Evolutionary conservation across 2,329 filamentous ascomycete genomes (phyloP).

Genomic region (Pseudopithomyces maydicus): DNA sequence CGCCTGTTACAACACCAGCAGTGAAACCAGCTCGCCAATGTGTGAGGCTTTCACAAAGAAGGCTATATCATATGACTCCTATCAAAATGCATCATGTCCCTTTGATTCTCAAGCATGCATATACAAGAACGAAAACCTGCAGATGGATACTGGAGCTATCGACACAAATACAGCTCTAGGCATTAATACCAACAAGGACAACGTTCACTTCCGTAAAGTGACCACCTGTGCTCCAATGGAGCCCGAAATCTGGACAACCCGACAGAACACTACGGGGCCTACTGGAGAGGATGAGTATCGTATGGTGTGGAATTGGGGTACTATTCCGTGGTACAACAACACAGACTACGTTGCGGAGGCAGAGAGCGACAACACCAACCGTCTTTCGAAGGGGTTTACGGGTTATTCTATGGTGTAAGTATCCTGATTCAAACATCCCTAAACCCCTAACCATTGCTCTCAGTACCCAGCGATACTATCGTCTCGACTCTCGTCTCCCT

Average conservation of each 20-base stretch:
- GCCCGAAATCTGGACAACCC: constrained; percentile 8
- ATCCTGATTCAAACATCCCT: not conserved
- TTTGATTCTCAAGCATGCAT: constrained; percentile 10
- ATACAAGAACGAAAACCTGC: constrained; percentile 3
- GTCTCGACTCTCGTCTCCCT: constrained; percentile 3
- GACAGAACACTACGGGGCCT: constrained; percentile 2
- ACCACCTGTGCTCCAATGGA: constrained; percentile 9
- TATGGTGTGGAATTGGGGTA: constrained; percentile 7
- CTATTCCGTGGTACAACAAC: not conserved
- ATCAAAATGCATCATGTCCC: constrained; percentile 7
- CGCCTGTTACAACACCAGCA: constrained; percentile 10
- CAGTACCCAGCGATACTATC: constrained; percentile 3
- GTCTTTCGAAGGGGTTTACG: not conserved
- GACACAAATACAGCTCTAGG: constrained; percentile 10
- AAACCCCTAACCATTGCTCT: not conserved
- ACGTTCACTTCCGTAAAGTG: constrained; percentile 8
- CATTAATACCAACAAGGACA: constrained; percentile 4
- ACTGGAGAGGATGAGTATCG: not conserved
- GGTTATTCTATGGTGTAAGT: constrained; percentile 5
- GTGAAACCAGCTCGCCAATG: not conserved
- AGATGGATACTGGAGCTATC: constrained; percentile 12
- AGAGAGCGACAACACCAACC: not conserved
- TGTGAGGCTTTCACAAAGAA: constrained; percentile 11
- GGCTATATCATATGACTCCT: constrained; percentile 2
- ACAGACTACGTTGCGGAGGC: constrained; percentile 4